A percentile compares a stretch with the other conserved stretches of the same genome.
Conservation (phyloP, 768 basidiomycete species). For the Gymnopilus dilepis region DNA sequence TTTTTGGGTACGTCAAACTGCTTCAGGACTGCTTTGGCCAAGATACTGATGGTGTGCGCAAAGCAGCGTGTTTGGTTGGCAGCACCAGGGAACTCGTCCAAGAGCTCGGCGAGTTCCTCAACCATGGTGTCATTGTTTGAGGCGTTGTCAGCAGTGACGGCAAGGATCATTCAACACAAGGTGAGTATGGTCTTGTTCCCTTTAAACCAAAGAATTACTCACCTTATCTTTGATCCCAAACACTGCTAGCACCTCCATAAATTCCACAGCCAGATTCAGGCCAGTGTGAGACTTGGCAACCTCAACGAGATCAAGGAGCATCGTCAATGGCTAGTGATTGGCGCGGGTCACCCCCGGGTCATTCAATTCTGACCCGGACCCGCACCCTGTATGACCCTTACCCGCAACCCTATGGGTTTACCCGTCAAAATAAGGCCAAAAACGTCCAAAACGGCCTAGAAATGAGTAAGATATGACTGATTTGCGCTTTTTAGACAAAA, state of each 20-base stretch:
- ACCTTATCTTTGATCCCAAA: not conserved
- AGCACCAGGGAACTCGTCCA: not conserved
- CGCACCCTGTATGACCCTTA: no score
- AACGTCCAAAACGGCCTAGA: no score
- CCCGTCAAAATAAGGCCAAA: no score
- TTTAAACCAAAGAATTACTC: not conserved
- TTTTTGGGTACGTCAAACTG: not conserved
- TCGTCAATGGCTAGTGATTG: no score
- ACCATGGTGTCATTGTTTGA: not conserved
- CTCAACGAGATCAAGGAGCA: not conserved
- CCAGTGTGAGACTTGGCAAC: not conserved
- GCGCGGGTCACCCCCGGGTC: no score
- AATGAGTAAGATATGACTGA: no score
- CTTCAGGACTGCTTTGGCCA: not conserved
- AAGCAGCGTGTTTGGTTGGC: not conserved
- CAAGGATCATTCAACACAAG: not conserved
- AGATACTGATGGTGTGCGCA: not conserved
- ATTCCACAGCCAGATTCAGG: not conserved
- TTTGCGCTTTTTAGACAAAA: no score
- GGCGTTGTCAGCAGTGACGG: not conserved
- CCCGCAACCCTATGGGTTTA: no score
- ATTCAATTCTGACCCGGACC: no score
- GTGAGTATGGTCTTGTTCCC: not conserved
- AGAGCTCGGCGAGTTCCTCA: not conserved
- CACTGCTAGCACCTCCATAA: not conserved